Conservation (phyloP, 805 yeast species). For the Tetrapisispora namnaoensis region DNA sequence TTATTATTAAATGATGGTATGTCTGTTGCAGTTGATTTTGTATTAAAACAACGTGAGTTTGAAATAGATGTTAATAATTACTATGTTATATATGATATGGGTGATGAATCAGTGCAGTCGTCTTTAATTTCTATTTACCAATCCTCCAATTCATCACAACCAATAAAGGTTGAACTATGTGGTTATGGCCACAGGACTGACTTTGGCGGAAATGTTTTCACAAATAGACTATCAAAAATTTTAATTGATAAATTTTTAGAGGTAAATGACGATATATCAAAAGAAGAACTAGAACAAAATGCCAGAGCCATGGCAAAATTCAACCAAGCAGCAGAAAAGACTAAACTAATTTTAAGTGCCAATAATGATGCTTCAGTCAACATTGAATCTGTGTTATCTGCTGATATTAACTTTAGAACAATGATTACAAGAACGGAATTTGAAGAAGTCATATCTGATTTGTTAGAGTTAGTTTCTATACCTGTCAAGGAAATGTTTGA, state of each 20-base stretch:
- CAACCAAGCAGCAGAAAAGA: constrained; percentile 78
- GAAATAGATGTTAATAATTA: constrained; percentile 35
- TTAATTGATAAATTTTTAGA: constrained; percentile 50
- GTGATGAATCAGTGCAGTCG: constrained; percentile 85
- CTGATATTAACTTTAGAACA: constrained; percentile 66
- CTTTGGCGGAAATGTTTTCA: constrained; percentile 70
- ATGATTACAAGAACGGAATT: constrained; percentile 66
- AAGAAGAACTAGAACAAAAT: constrained; percentile 35
- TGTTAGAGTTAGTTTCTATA: constrained; percentile 4
- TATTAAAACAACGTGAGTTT: constrained; percentile 27
- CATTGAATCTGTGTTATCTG: constrained; percentile 66
- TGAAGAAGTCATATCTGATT: constrained; percentile 35
- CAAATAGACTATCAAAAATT: constrained; percentile 51
- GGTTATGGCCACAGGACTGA: constrained; percentile 57
- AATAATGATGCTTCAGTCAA: constrained; percentile 69
- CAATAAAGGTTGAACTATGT: constrained; percentile 47
- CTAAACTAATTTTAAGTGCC: constrained; percentile 79
- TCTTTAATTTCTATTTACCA: constrained; percentile 58
- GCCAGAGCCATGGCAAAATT: constrained; percentile 56
- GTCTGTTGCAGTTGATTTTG: constrained; percentile 82
- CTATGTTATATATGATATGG: constrained; percentile 78
- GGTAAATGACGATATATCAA: constrained; percentile 31
- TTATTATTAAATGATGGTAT: constrained; percentile 81
- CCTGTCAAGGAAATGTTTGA: constrained; percentile 32
- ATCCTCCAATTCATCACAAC: constrained; percentile 33